Conservation (phyloP, 2,329 filamentous ascomycete species). For the Ophiostoma sp. region DNA sequence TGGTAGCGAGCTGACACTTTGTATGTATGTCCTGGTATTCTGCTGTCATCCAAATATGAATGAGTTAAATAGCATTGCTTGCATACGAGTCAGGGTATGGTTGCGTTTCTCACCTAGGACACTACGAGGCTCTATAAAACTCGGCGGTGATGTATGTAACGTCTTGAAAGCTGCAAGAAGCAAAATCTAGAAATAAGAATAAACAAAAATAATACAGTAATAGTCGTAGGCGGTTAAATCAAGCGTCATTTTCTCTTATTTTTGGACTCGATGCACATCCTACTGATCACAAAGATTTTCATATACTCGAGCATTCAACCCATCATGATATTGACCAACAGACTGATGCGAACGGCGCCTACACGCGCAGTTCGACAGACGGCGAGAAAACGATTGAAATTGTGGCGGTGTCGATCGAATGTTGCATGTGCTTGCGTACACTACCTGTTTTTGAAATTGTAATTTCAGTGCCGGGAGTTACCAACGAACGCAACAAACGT, state of each 20-base stretch:
- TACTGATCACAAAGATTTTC: neutral
- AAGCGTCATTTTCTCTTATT: neutral
- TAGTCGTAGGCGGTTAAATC: neutral
- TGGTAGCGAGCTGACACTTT: neutral
- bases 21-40: neutral
- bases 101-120: neutral
- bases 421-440: conserved; percentile 12
- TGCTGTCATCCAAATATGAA: neutral
- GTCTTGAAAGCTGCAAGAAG: neutral
- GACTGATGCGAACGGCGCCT: neutral
- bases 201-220: neutral
- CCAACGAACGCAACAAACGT: neutral
- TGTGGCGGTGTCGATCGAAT: conserved; percentile 11
- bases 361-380: neutral
- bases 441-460: neutral
- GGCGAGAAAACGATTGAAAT: neutral
- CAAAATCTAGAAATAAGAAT: neutral
- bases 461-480: neutral
- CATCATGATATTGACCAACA: neutral
- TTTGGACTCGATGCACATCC: neutral
- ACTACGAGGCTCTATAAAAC: neutral
- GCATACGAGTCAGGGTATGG: neutral
- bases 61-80: neutral
- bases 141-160: neutral
- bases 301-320: too few relatives aligned